Percentiles rank a stretch among this genome's conserved stretches.
These are phyloP conservation scores for Simmondsia chinensis DNA, from an alignment of 148 eudicot genomes.

Conservation along the genomic window DNA sequence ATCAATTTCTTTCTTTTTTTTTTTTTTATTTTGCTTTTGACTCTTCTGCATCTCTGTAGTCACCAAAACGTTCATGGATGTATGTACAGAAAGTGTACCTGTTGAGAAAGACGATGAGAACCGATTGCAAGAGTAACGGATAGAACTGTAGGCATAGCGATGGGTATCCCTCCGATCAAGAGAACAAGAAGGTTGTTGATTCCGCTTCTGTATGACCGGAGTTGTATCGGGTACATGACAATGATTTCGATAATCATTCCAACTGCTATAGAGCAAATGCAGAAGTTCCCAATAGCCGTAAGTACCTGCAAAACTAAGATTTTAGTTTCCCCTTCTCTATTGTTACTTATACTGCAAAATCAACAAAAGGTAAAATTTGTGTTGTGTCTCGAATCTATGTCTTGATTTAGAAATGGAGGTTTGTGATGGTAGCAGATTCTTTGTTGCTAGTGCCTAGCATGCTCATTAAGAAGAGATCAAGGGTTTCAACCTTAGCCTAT, in stretches of 20 bases:
- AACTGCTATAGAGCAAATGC: slow-evolving; percentile 69
- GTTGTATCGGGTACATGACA: slow-evolving; percentile 60
- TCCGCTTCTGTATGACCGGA: slow-evolving; percentile 51
- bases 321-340: not conserved
- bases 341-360: not conserved
- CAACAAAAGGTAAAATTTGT: not conserved
- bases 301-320: slow-evolving; percentile 41
- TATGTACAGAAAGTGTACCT: slow-evolving; percentile 24
- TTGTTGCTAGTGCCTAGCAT: no score
- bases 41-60: not conserved
- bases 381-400: no score
- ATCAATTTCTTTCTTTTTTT: no score
- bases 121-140: slow-evolving; percentile 78
- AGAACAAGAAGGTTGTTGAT: slow-evolving; percentile 78
- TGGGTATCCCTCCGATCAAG: slow-evolving; percentile 78
- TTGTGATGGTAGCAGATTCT: no score
- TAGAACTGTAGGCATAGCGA: slow-evolving; percentile 82
- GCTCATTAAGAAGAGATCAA: no score
- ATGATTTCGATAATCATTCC: slow-evolving; percentile 65
- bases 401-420: no score
- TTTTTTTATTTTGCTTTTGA: no score
- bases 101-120: slow-evolving; percentile 70
- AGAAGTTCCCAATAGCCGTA: slow-evolving; percentile 72
- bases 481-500: no score
- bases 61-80: not conserved